Base-by-base conservation (phyloP, 495 filamentous ascomycete species). In the Annulohypoxylon maeteangense region DNA sequence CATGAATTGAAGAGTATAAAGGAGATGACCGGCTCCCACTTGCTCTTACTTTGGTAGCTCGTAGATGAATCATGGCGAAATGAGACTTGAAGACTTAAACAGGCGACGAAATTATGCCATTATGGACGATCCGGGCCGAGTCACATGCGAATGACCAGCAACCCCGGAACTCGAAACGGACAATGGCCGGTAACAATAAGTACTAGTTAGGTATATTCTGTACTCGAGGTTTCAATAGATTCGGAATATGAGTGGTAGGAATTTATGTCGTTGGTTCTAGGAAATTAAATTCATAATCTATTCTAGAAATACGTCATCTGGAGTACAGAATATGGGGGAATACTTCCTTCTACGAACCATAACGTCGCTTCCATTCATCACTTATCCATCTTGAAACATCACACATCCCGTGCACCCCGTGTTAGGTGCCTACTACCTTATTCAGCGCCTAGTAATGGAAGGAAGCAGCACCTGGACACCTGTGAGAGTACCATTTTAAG, bases 331-430 rank as follows among this genome's bases (percentile, higher is more conserved):
- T 25, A 36, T 27, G 16, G 32, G 54, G 54, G n/a, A 44, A 40
- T 27, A 18, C 18, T 10, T 40, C 32, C 20, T 57, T 57, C 54
- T 57, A n/a, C 32, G 42, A 38, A 57, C 32, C 54, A 40, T 57
- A 42, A 23, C 50, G 23, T 54, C 14, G 31, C 16, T 14, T 56
- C 32, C 16, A 36, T 38, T n/a, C 1, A 23, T 3, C 16, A 10
- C 7, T 22, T n/a, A 8, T 38, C 8, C 32, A 34, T 14, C 27
- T 44, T 20, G 16, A 20, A 44, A 44, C 40, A 18, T 20, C n/a
- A n/a, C n/a, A n/a, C n/a, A n/a, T n/a, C n/a, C n/a, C n/a, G n/a
- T n/a, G n/a, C n/a, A n/a, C n/a, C 27, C n/a, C 14, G 7, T 54
- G 50, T 18, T 34, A 54, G 50, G 50, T 34, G 14, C 48, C 25